Percentiles rank a stretch among this genome's conserved stretches.
These are phyloP conservation scores for Logfia minima DNA, from an alignment of 129 eudicot species.

Conservation along the genomic window DNA sequence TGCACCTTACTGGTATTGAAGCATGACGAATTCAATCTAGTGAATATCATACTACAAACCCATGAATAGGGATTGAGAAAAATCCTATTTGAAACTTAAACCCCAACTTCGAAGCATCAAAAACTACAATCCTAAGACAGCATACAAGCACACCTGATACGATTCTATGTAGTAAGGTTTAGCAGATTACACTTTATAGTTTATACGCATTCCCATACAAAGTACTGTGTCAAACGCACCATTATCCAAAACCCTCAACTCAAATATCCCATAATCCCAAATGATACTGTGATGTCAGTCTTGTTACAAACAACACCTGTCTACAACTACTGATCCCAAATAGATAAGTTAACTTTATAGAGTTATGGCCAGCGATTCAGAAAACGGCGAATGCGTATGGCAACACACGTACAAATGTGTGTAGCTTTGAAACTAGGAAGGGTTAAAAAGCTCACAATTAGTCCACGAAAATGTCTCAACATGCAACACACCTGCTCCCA, in stretches of 20 bases:
- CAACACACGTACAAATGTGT: too few relatives aligned
- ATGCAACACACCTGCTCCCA: too few relatives aligned
- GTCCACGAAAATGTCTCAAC: too few relatives aligned
- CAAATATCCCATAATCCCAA: background rate
- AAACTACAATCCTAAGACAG: background rate
- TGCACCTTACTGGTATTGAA: too few relatives aligned
- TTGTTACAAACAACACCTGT: background rate
- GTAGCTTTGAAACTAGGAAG: too few relatives aligned
- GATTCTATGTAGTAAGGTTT: background rate
- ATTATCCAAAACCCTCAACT: background rate
- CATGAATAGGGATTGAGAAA: background rate
- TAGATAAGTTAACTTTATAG: background rate
- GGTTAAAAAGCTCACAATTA: too few relatives aligned
- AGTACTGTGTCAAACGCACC: background rate
- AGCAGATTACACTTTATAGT: background rate
- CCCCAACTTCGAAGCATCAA: background rate
- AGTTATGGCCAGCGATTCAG: too few relatives aligned
- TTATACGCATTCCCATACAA: background rate
- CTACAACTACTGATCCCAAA: background rate
- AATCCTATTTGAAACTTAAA: background rate
- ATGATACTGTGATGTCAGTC: background rate
- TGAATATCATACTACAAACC: too few relatives aligned
- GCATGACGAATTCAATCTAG: background rate
- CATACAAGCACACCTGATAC: background rate
- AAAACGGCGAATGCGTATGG: too few relatives aligned